phyloP scores from a whole-genome alignment of 2,329 filamentous ascomycete genomes.

The Nemania bipapillata region DNA sequence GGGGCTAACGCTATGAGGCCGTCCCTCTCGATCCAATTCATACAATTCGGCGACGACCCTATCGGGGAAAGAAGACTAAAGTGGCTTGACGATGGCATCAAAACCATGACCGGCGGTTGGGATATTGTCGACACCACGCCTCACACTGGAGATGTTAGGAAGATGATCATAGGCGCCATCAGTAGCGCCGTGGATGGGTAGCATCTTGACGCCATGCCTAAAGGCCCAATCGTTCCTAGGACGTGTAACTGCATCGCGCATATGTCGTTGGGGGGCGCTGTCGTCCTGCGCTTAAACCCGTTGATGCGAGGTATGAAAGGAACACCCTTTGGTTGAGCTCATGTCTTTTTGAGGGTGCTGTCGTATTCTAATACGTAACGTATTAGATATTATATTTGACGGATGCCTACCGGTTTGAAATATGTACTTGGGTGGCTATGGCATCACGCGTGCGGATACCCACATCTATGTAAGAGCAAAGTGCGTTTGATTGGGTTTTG shows the following conservation, averaged over 20 bases:
- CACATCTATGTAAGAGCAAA: background rate
- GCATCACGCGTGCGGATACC: background rate
- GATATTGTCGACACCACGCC: background rate
- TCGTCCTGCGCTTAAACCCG: too few species aligned
- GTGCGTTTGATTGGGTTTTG: background rate
- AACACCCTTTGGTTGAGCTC: too few species aligned
- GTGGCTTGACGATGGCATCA: constrained; percentile 3
- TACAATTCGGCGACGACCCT: background rate
- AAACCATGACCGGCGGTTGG: background rate
- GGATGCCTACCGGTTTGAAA: background rate
- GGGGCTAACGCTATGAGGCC: background rate
- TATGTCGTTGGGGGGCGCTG: too few species aligned
- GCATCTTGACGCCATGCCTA: background rate
- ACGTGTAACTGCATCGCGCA: background rate
- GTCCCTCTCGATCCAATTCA: constrained; percentile 24
- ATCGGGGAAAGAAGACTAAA: background rate
- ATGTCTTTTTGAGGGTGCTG: too few species aligned
- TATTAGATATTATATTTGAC: too few species aligned
- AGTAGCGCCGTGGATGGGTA: background rate
- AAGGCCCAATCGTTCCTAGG: background rate
- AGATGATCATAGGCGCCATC: constrained; percentile 4
- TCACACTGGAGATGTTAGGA: background rate
- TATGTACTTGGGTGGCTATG: background rate
- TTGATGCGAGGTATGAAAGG: too few species aligned
- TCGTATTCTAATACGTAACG: too few species aligned